Base-by-base conservation (phyloP, 2,329 filamentous ascomycete genomes). In the Didymella pomorum region DNA sequence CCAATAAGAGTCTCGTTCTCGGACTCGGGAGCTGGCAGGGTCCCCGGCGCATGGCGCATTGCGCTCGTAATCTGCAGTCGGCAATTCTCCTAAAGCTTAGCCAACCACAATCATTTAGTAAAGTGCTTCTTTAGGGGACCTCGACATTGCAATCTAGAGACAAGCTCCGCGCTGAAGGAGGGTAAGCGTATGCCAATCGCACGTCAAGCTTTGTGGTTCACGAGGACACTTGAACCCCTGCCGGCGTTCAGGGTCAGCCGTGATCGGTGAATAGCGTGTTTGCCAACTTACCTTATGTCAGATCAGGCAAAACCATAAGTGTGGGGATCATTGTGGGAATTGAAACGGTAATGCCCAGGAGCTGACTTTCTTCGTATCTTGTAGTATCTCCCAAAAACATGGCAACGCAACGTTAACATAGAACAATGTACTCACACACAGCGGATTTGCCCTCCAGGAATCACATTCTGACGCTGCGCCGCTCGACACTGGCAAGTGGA, bases 391-490 rank as follows among this genome's bases (percentile, higher is more conserved):
- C 43, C 23, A 8, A 44, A 44, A 8, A 18, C 31, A 41, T 50
- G 10, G 11, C 11, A 26, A 8, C 12, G n/a, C 28, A 9, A 37
- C 11, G 37, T 12, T 23, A 20, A n/a, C 12, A 29, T n/a, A 4
- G 33, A 45, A 7, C 21, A 21, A 52, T 11, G 23, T 26, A 26
- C 21, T 26, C 43, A 23, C 26, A 42, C 1, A 14, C 16, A n/a
- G 6, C n/a, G 7, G 8, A n/a, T 21, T 11, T 18, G 45, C 65
- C 56, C 18, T 67, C 61, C 31, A 7, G 11, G 21, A 37, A 20
- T 69, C 58, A 73, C n/a, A 68, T 62, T 31, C 56, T 56, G 26
- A 71, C 53, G 43, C 55, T 68, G n/a, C 69, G 68, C 23, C 68
- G 60, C 29, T 62, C 58, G 26, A 56, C 39, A 42, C 57, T 56